A percentile compares a stretch with the other conserved stretches of the same genome.
Evolutionary conservation across 768 basidiomycete genomes (phyloP).

Genomic region (Amanita pallidorosea): DNA sequence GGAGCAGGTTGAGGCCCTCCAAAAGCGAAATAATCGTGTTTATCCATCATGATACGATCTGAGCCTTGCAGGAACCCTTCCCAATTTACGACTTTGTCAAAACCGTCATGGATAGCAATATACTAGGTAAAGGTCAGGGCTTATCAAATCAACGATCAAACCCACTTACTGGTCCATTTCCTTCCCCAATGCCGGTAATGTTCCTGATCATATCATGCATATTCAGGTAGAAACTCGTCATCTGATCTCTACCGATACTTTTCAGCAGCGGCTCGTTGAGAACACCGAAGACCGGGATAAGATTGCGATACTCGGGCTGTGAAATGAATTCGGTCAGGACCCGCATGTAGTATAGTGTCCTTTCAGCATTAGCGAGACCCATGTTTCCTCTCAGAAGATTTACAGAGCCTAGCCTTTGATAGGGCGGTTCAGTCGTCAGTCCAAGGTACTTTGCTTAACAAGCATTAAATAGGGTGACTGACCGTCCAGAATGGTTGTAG

Average conservation of each 20-base stretch:
- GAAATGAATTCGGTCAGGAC: conserved; percentile 72
- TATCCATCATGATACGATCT: conserved; percentile 52
- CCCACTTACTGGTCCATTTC: conserved; percentile 37
- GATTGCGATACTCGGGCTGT: conserved; percentile 41
- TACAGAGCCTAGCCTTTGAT: conserved; percentile 29
- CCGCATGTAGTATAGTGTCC: conserved; percentile 68
- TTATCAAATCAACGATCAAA: background rate
- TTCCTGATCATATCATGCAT: conserved; percentile 51
- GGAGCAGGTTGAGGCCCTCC: conserved; percentile 24
- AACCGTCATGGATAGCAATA: conserved; percentile 38
- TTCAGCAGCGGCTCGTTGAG: conserved; percentile 48
- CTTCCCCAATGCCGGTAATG: conserved; percentile 66
- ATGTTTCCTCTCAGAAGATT: conserved; percentile 64
- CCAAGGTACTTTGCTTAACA: background rate
- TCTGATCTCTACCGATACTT: conserved; percentile 39
- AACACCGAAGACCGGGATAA: conserved; percentile 52
- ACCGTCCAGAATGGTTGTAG: conserved; percentile 52
- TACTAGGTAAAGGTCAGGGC: conserved; percentile 23
- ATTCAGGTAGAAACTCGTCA: conserved; percentile 50
- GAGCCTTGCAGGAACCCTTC: conserved; percentile 43
- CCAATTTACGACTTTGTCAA: conserved; percentile 32
- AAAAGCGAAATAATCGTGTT: conserved; percentile 62
- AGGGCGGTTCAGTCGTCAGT: background rate
- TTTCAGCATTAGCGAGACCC: conserved; percentile 80
- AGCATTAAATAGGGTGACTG: background rate